Base-by-base conservation (phyloP, 306 rosid genomes). In the Chamaecrista fasciculata region DNA sequence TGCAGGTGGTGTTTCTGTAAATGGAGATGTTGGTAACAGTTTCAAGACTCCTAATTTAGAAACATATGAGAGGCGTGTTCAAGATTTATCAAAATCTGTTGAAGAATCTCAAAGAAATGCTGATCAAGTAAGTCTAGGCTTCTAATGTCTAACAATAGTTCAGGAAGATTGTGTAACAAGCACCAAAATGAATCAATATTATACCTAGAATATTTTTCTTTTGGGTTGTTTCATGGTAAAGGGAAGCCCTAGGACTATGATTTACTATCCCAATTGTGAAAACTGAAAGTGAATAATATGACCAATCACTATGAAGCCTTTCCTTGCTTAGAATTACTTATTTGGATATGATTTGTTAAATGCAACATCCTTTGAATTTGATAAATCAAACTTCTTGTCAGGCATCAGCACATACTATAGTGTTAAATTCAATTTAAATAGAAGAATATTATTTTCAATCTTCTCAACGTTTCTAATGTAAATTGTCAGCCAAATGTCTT, bases 51-150 rank as follows among this genome's bases (percentile, higher is more conserved):
- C 87, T 11, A 86, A 66, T 72, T 44, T 62, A 56, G 99, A 91
- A 75, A 76, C 49, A 46, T 78, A 84, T 78, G 95, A 89, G 84
- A 91, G 76, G 68, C 91, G 85, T 39, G 74, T 89, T 68, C 91
- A 89, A 67, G 91, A 94, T 43, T 83, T 94, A 75, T 81, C 96
- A 59, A 84, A 91, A 72, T 86, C 81, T 69, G 78, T 82, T 51
- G 99, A 87, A 84, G 97, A 88, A 57, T 94, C 96, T 74, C 92
- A 94, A 61, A 86, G 73, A 72, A 89, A 79, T 80, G 82, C 79
- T 75, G 89, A 89, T 84, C 84, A 88, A 79, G 99, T 94, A 81
- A 79, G 82, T 69, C 60, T 64, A 65, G 55, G 37, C 37, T 46
- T 82, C 53, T 68, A 6, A 24, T 25, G 12, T 39, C 51, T 47